Evolutionary conservation across 768 basidiomycete genomes (phyloP).

Genomic region (Tylopilus vinaceipallidus): DNA sequence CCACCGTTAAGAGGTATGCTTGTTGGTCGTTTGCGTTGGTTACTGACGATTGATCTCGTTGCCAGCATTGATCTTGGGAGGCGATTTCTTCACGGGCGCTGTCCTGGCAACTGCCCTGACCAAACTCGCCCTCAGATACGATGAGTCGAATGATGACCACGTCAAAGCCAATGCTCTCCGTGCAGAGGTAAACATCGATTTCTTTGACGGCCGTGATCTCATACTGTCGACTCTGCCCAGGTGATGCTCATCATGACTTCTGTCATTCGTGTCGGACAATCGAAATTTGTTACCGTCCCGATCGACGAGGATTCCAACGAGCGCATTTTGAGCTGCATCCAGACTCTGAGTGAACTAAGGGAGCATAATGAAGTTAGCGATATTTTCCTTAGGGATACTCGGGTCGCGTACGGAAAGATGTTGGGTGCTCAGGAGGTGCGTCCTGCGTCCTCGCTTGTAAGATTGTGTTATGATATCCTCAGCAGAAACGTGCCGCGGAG

Average conservation of each 20-base stretch:
- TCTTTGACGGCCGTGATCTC: neutral
- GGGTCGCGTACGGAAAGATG: conserved; percentile 92
- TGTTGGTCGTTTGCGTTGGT: neutral
- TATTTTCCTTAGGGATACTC: conserved; percentile 83
- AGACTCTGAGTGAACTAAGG: conserved; percentile 82
- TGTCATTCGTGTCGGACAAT: conserved; percentile 94
- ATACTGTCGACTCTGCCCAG: conserved; percentile 34
- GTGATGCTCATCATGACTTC: conserved; percentile 99
- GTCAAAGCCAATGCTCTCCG: conserved; percentile 66
- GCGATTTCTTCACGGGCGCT: conserved; percentile 95
- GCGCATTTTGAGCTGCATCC: conserved; percentile 94
- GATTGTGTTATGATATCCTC: neutral
- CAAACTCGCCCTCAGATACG: conserved; percentile 82
- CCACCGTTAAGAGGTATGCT: conserved; percentile 80
- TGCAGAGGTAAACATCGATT: conserved; percentile 62
- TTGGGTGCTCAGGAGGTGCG: conserved; percentile 87
- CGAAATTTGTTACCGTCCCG: conserved; percentile 88
- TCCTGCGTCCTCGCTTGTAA: neutral
- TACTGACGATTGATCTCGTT: neutral
- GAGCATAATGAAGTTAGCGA: conserved; percentile 56
- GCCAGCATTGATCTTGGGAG: conserved; percentile 81
- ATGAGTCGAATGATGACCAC: conserved; percentile 49
- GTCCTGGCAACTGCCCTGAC: conserved; percentile 88
- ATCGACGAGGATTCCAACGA: conserved; percentile 99
- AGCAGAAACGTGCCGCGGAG: conserved; percentile 83